A percentile compares a stretch with the other conserved stretches of the same genome.
Conservation (phyloP, 2,329 filamentous ascomycete genomes). For the Epichloe glyceriae region DNA sequence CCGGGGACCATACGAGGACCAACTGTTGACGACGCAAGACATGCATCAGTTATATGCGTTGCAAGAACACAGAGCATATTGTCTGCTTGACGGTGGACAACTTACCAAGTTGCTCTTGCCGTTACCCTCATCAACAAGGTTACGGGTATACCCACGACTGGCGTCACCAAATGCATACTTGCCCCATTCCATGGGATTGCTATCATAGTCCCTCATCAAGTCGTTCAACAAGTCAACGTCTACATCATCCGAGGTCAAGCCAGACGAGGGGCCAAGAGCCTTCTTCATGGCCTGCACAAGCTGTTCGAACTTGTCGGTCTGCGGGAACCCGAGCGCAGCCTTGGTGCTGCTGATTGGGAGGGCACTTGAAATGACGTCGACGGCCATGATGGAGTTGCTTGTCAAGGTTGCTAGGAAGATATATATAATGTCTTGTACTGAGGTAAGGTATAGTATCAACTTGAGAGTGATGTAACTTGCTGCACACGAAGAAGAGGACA, state of each 20-base stretch:
- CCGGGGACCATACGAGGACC: constrained; percentile 83
- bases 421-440: background rate
- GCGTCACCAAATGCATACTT: constrained; percentile 62
- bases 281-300: constrained; percentile 63
- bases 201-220: constrained; percentile 64
- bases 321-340: constrained; percentile 12
- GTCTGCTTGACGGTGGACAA: constrained; percentile 5
- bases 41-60: background rate
- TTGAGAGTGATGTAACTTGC: background rate
- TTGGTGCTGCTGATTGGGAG: constrained; percentile 10
- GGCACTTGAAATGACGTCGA: constrained; percentile 19
- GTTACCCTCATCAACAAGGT: constrained; percentile 82
- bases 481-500: constrained; percentile 10
- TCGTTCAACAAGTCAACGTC: constrained; percentile 57
- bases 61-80: background rate
- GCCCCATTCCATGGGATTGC: constrained; percentile 56
- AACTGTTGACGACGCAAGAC: constrained; percentile 36
- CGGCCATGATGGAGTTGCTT: constrained; percentile 20
- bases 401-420: background rate
- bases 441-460: background rate
- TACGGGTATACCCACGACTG: constrained; percentile 66
- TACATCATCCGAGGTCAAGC: constrained; percentile 70
- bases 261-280: constrained; percentile 66
- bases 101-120: constrained; percentile 61
- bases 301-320: constrained; percentile 45